phyloP scores from a whole-genome alignment of 2,329 filamentous ascomycete species.

The Saccharata proteae region DNA sequence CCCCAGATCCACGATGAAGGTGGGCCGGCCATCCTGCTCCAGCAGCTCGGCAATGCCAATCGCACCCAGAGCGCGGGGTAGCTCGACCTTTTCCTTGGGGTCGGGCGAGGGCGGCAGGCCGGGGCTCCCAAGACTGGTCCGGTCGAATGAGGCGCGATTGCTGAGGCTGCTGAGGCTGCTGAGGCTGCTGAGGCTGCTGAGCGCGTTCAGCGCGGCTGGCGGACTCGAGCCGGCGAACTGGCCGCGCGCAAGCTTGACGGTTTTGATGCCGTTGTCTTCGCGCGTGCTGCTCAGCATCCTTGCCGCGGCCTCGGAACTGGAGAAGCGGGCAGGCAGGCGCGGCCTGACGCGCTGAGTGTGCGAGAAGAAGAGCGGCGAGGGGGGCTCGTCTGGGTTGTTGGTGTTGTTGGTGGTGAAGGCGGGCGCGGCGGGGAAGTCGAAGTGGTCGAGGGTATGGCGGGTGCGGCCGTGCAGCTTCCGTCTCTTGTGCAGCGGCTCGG shows the following conservation, averaged over 20 bases:
- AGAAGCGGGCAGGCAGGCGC: conserved; percentile 42
- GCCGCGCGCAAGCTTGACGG: conserved; percentile 38
- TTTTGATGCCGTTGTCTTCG: conserved; percentile 39
- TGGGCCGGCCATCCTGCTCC: conserved; percentile 64
- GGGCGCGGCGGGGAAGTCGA: conserved; percentile 17
- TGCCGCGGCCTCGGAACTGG: conserved; percentile 43
- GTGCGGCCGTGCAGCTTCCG: conserved; percentile 17
- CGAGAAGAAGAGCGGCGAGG: conserved; percentile 43
- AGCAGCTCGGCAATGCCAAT: conserved; percentile 61
- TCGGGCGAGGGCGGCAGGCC: conserved; percentile 33
- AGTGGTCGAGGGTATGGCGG: conserved; percentile 24
- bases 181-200: too few relatives aligned
- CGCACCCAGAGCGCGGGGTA: conserved; percentile 46
- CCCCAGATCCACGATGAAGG: conserved; percentile 60
- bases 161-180: conserved; percentile 44
- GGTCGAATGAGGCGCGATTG: conserved; percentile 40
- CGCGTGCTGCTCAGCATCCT: conserved; percentile 44
- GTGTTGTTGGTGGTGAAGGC: conserved; percentile 13
- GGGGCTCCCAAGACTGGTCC: too few relatives aligned
- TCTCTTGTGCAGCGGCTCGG: conserved; percentile 25
- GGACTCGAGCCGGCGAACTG: conserved; percentile 28
- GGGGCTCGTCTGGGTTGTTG: conserved; percentile 21
- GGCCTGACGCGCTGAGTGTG: conserved; percentile 31
- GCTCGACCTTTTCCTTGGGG: conserved; percentile 33
- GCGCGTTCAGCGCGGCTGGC: conserved; percentile 16